Base-by-base conservation (phyloP, 441 rosid genomes). In the Syzygium syzygioides region DNA sequence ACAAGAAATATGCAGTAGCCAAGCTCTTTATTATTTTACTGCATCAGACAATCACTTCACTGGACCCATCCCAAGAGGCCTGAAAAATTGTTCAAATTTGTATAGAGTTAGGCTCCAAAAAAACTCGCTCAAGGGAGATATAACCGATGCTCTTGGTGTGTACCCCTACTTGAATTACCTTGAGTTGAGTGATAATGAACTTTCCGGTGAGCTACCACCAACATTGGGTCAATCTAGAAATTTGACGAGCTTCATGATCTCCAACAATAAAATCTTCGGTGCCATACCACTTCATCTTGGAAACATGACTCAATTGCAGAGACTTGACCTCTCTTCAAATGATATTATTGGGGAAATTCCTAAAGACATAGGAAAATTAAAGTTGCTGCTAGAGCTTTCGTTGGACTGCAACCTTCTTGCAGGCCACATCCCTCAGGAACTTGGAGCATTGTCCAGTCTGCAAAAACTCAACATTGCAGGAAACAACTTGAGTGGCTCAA, bases 401-500 rank as follows among this genome's bases (percentile, higher is more conserved):
- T 37, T 71, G 50, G 80, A 71, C 9, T 19, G 1, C 50, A 94
- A 92, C 87, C 53, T 23, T 14, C 85, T 94, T 7, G 7, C 1
- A 4, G 95, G 95, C 0, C 76, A n/a, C 5, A 79, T 87, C 18
- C 89, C 89, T 41, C 37, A 11, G 10, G 59, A 37, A n/a, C 60
- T 79, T 66, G 85, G 86, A 52, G 84, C n/a, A 34, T 57, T 57
- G 32, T 32, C 88, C 4, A 3, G 7, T 0, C 0, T 87, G 1
- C 1, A 26, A 4, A 45, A 0, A 37, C 90, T 93, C 13, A 90
- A 91, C 83, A 48, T 91, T 14, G 90, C 92, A 6, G 5, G 11
- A 18, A 93, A 93, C 41, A 87, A 11, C 50, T 34, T 93, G 4
- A 91, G 59, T 56, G 12, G 41, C 14, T 50, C 92, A 41, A 87